A percentile compares a stretch with the other conserved stretches of the same genome.
Conservation (phyloP, 2,329 filamentous ascomycete species). For the Penicillium olsonii region DNA sequence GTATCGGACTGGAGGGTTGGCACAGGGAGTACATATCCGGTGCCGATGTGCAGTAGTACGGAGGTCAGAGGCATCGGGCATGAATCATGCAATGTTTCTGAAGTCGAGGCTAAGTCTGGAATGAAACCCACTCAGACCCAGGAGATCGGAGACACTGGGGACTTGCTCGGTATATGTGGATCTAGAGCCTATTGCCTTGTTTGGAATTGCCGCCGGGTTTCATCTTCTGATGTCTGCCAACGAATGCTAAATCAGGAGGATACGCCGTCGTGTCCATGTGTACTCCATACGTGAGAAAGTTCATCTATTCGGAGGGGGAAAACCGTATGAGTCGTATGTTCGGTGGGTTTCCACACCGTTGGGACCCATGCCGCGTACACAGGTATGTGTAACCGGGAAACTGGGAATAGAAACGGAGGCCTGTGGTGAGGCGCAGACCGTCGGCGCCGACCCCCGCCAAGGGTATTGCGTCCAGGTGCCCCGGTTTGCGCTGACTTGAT, state of each 20-base stretch:
- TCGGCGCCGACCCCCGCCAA: background rate
- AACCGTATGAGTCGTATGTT: background rate
- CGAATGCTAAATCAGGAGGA: too few species aligned
- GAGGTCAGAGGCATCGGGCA: background rate
- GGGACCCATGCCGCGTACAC: background rate
- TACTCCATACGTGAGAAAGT: background rate
- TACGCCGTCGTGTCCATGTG: background rate
- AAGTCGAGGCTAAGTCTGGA: background rate
- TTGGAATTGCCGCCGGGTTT: slow-evolving; percentile 1
- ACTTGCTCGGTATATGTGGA: background rate
- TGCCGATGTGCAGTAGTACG: background rate
- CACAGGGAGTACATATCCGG: background rate
- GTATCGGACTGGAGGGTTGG: background rate
- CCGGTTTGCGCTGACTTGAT: background rate
- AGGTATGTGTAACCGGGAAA: background rate
- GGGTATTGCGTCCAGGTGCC: background rate
- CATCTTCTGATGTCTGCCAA: background rate
- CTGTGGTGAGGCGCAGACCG: background rate
- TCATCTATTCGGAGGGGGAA: background rate
- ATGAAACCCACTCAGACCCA: background rate
- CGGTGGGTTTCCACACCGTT: background rate
- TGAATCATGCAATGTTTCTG: background rate
- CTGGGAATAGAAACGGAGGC: background rate
- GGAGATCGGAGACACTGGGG: background rate
- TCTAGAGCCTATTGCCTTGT: background rate